Evolutionary conservation across 495 filamentous ascomycete genomes (phyloP), one percentile per base, ranked within the genome.

Genomic region (Elasticomyces elasticus): DNA sequence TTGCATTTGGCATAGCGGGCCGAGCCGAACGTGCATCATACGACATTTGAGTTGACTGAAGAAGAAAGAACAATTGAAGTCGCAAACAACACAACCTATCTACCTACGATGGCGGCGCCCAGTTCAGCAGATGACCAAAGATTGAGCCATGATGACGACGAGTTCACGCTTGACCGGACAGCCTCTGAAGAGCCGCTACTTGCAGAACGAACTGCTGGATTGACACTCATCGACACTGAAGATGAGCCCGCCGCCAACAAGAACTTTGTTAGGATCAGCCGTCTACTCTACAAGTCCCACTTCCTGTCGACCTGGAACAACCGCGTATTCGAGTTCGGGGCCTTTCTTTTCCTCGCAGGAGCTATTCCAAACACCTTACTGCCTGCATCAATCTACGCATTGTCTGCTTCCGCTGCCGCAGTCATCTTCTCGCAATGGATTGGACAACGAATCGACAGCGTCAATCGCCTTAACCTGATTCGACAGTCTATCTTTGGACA

Each of bases 281-380:
- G 30, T 15, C 30, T 33, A 15, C 71, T 79, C 0, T 82, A 82
- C 54, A 67, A 71, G n/a, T 80, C 82, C 0, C 83, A 86, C 63
- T 74, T 76, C 51, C 71, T 85, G 1, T 85, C 82, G 9, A 77
- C 82, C 48, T 87, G 82, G 82, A 87, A 86, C 59, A 79, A 81
- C 0, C 74, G 83, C 35, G 68, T 78, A 44, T 87, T 85, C 66
- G 83, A 86, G 60, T 82, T 82, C 50, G 81, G 72, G 12, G 78
- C 78, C 1, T 78, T 82, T 6, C 66, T 82, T 10, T 84, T 79
- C 65, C 72, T 83, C 20, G 82, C 82, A 0, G 58, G 72, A 1
- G 74, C 79, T 46, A 55, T 43, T 46, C 45, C 51, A 44, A 31
- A 47, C 26, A 58, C 26, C 23, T 33, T 52, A 19, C 12, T 51